phyloP scores from a whole-genome alignment of 768 basidiomycete species.

The Tylopilus sp. region DNA sequence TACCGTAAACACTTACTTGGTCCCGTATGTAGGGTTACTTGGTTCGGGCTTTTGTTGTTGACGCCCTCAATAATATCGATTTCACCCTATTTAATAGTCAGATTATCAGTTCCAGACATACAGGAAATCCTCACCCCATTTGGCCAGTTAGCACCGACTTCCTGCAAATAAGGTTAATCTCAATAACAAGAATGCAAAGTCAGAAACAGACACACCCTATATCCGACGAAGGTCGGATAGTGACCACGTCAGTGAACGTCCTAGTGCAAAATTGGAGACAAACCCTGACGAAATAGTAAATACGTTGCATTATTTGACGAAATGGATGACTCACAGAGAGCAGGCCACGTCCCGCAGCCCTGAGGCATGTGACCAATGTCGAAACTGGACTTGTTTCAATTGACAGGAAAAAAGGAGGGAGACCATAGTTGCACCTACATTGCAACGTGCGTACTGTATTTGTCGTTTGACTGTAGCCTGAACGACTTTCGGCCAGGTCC shows the following conservation, averaged over 20 bases:
- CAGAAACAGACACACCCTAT: constrained; percentile 17
- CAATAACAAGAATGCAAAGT: too few relatives aligned
- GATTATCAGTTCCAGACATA: neutral
- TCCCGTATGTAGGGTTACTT: constrained; percentile 29
- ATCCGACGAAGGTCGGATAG: too few relatives aligned
- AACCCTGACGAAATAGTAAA: constrained; percentile 18
- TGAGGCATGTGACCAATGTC: constrained; percentile 39
- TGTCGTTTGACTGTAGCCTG: constrained; percentile 26
- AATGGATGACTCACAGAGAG: constrained; percentile 27
- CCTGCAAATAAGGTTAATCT: too few relatives aligned
- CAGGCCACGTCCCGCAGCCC: constrained; percentile 41
- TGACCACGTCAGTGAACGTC: too few relatives aligned
- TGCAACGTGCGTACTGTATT: constrained; percentile 35
- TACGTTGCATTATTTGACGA: too few relatives aligned
- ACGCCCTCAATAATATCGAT: constrained; percentile 36
- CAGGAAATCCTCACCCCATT: constrained; percentile 11
- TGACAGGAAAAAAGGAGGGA: neutral
- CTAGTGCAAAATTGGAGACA: too few relatives aligned
- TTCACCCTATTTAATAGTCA: constrained; percentile 23
- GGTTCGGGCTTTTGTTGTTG: constrained; percentile 27
- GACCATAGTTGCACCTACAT: constrained; percentile 25
- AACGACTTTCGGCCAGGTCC: constrained; percentile 38
- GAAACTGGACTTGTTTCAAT: too few relatives aligned
- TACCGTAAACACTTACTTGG: constrained; percentile 15
- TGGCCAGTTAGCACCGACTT: constrained; percentile 28